Evolutionary conservation across 495 filamentous ascomycete species (phyloP).

Genomic region (Alectoria sarmentosa): DNA sequence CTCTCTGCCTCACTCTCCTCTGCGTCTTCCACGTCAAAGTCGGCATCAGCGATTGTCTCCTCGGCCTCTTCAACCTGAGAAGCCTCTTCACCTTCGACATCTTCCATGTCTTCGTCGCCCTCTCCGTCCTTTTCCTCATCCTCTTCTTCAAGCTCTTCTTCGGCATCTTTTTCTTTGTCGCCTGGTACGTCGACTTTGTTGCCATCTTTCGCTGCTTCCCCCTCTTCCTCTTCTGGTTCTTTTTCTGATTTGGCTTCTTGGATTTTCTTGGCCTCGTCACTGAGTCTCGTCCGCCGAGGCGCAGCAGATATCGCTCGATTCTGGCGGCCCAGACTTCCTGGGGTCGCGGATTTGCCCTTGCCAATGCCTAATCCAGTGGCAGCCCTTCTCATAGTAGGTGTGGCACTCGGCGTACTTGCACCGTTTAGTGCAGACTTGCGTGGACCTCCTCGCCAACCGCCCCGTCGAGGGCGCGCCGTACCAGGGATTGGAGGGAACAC

Average conservation of each 20-base stretch:
- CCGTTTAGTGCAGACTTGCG: conserved; percentile 19
- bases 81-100: conserved; percentile 19
- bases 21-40: conserved; percentile 20
- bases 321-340: not conserved
- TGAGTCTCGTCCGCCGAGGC: conserved; percentile 8
- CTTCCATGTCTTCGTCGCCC: conserved; percentile 15
- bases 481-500: conserved; percentile 31
- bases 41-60: conserved; percentile 20
- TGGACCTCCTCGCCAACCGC: conserved; percentile 24
- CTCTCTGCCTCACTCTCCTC: conserved; percentile 23
- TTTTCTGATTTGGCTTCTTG: not conserved
- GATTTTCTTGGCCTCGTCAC: conserved; percentile 5
- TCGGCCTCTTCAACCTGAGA: conserved; percentile 12
- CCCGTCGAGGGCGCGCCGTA: conserved; percentile 23
- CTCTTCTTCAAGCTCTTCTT: conserved; percentile 18
- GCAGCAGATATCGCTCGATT: conserved; percentile 1
- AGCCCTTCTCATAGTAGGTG: conserved; percentile 15
- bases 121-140: conserved; percentile 15
- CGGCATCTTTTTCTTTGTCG: conserved; percentile 1
- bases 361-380: conserved; percentile 14
- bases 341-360: conserved; percentile 4
- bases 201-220: conserved; percentile 5
- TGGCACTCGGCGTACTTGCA: conserved; percentile 17
- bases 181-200: not conserved
- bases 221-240: conserved; percentile 6